phyloP scores from a whole-genome alignment of 2,329 filamentous ascomycete species.

The Cyphellophora europaea region DNA sequence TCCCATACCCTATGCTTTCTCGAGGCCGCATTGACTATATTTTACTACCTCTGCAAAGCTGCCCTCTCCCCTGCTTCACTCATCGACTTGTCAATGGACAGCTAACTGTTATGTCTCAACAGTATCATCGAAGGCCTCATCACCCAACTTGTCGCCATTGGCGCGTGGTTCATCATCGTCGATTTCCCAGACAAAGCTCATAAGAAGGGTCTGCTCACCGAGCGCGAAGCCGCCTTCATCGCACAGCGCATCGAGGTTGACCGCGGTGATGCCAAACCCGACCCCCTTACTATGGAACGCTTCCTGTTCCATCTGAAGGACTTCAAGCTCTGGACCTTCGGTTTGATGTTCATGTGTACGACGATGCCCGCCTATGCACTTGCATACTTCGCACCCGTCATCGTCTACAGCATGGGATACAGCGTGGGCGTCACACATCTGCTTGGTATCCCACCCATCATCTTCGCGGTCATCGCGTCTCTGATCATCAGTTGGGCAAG shows the following conservation, averaged over 20 bases:
- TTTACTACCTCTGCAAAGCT: too few species aligned
- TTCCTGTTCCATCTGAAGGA: conserved; percentile 42
- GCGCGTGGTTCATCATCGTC: conserved; percentile 20
- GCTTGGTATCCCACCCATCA: conserved; percentile 22
- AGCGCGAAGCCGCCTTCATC: conserved; percentile 18
- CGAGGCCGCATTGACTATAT: too few species aligned
- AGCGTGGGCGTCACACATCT: conserved; percentile 18
- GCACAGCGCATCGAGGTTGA: conserved; percentile 42
- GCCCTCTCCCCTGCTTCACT: too few species aligned
- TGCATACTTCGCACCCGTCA: conserved; percentile 13
- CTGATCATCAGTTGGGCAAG: conserved; percentile 19
- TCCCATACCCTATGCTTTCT: too few species aligned
- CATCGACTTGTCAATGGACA: too few species aligned
- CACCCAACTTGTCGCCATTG: conserved; percentile 18
- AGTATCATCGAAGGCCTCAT: conserved; percentile 18
- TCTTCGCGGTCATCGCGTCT: conserved; percentile 19
- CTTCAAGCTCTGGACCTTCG: conserved; percentile 51
- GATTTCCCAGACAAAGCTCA: conserved; percentile 23
- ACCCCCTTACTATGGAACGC: conserved; percentile 36
- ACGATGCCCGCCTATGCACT: conserved; percentile 12
- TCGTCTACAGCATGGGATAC: conserved; percentile 23
- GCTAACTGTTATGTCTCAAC: too few species aligned
- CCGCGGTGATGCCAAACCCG: conserved; percentile 41
- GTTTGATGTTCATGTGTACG: conserved; percentile 14
- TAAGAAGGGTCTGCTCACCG: conserved; percentile 6